A percentile compares a stretch with the other conserved stretches of the same genome.
phyloP scores from a whole-genome alignment of 208 protist genomes.

The Entamoeba invadens region DNA sequence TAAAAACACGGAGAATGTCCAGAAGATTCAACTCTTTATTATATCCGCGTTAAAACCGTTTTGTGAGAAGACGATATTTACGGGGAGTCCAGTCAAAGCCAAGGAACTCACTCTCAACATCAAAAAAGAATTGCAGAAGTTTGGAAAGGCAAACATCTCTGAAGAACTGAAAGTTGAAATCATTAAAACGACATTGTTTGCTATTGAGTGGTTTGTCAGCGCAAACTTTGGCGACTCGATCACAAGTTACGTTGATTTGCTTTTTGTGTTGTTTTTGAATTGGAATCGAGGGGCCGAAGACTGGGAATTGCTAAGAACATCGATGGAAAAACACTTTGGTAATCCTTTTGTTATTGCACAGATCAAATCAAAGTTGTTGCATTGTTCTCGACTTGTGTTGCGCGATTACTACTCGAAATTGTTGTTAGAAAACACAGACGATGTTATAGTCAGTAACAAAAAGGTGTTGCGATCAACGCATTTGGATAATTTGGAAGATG shows the following conservation, averaged over 20 bases:
- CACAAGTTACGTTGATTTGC: background rate
- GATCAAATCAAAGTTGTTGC: background rate
- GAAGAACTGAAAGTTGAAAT: background rate
- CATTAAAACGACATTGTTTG: background rate
- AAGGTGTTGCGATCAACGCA: background rate
- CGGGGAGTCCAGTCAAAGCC: background rate
- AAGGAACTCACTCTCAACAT: background rate
- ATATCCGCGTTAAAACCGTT: background rate
- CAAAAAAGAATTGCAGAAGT: background rate
- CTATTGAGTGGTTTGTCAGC: background rate
- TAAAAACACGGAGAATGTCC: background rate
- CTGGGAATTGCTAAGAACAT: background rate
- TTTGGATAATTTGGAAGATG: background rate
- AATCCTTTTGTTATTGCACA: background rate
- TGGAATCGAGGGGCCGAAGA: background rate
- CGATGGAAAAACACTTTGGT: background rate
- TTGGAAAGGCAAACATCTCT: background rate
- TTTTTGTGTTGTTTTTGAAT: background rate
- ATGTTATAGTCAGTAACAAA: background rate
- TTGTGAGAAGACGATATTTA: background rate
- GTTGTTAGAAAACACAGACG: background rate
- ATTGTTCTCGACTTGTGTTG: background rate
- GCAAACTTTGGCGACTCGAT: background rate
- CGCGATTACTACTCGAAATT: background rate
- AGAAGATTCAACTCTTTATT: background rate